Evolutionary conservation across 305 asterid genomes (phyloP).

Genomic region (Fraxinus paxiana): DNA sequence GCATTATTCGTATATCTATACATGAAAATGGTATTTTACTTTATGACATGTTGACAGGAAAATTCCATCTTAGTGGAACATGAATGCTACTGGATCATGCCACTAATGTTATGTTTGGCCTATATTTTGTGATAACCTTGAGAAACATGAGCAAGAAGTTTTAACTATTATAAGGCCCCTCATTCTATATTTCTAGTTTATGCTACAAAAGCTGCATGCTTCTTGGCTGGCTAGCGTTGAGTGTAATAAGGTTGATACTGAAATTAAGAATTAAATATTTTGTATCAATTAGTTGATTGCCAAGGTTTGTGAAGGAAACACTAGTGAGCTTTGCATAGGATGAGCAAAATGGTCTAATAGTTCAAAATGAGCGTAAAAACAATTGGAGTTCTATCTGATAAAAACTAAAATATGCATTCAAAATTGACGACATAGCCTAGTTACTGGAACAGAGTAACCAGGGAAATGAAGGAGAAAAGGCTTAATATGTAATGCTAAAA

Average conservation of each 20-base stretch:
- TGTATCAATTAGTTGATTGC: not conserved
- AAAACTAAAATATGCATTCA: constrained; percentile 1
- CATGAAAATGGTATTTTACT: not conserved
- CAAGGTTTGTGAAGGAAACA: not conserved
- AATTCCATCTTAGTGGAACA: not conserved
- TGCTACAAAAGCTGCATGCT: not conserved
- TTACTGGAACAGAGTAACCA: not conserved
- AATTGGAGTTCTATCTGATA: not conserved
- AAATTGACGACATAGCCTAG: not conserved
- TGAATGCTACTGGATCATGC: constrained; percentile 6
- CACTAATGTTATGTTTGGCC: not conserved
- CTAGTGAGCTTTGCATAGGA: not conserved
- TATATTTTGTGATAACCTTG: not conserved
- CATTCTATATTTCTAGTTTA: not conserved
- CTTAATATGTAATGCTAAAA: not conserved
- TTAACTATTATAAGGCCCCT: not conserved
- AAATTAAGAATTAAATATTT: not conserved
- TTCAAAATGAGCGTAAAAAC: constrained; percentile 5
- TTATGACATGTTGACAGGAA: not conserved
- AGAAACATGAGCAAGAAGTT: not conserved
- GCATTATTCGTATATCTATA: not conserved
- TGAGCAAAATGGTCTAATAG: not conserved
- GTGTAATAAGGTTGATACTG: not conserved
- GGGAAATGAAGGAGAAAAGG: not conserved
- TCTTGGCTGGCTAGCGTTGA: not conserved